These are phyloP conservation scores for Ambrosiella cleistominuta DNA, from an alignment of 2,329 filamentous ascomycete species.

Conservation along the genomic window DNA sequence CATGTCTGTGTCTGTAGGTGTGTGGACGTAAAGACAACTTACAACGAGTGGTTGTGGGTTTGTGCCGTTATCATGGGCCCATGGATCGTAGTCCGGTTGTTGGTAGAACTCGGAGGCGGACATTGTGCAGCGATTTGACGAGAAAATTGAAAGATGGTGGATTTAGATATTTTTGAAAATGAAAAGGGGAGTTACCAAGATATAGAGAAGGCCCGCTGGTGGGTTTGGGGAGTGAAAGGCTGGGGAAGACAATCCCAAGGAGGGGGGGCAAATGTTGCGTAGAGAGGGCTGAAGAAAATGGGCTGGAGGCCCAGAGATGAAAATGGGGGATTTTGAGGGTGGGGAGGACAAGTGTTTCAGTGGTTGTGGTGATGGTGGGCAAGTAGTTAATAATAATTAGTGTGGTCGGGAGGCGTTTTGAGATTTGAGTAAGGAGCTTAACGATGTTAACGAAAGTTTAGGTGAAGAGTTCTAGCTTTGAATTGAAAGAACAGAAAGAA, in stretches of 20 bases:
- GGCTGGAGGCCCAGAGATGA: no score
- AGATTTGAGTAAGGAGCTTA: background rate
- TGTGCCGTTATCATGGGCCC: constrained; percentile 1
- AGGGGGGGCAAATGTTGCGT: no score
- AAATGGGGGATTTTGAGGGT: background rate
- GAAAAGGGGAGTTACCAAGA: background rate
- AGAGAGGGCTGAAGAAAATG: no score
- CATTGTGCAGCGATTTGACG: constrained; percentile 2
- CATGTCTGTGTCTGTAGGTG: background rate
- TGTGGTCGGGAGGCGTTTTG: background rate
- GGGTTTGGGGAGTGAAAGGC: no score
- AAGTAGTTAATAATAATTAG: background rate
- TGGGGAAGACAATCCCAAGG: no score
- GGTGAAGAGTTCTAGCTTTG: background rate
- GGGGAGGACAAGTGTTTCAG: background rate
- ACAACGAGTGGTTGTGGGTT: background rate
- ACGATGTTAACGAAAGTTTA: background rate
- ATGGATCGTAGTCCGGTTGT: constrained; percentile 8
- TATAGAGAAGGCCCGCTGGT: background rate
- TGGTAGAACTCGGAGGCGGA: constrained; percentile 12
- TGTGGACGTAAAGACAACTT: background rate
- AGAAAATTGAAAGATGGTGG: background rate
- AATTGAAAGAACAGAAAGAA: background rate
- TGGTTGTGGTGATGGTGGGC: background rate
- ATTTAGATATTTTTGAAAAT: background rate